Base-by-base conservation (phyloP, 768 basidiomycete genomes). In the Calvatia gigantea region DNA sequence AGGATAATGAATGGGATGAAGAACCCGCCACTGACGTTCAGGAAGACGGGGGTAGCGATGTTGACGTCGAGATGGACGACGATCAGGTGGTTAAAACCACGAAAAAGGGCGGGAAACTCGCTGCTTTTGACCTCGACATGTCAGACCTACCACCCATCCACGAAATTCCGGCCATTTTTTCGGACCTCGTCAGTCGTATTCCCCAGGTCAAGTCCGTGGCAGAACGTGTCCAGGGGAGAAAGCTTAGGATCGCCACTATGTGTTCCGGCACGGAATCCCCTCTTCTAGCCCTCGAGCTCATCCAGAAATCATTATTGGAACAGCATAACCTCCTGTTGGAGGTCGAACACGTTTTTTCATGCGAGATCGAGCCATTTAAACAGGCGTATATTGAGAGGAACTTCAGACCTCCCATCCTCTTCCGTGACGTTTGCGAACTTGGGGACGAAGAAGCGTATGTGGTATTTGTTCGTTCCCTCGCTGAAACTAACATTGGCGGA, bases 331-430 rank as follows among this genome's bases (percentile, higher is more conserved):
- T 87, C 50, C 73, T 78, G 2, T 71, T 97, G 54, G 80, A 87
- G 23, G 76, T 93, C 49, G 89, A 95, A 68, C 94, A 97, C 70
- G 91, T 95, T 41, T 96, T 97, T 72, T 96, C 94, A 1, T 97
- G 94, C 70, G 94, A 97, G 72, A 96, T 97, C 54, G 94, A 94
- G 66, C 94, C 94, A 3, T 96, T 94, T 79, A 95, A 97, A 71
- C 94, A 95, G 67, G 95, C 94, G 0, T 97, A 98, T 65, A 98
- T 98, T 59, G 95, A 98, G 66, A 81, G 95, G 29, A 98, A 98
- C 69, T 98, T 98, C 67, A 83, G 87, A 37, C 95, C 95, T 21
- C 94, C 94, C 11, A 70, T 96, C 25, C 76, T 98, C 31, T 98
- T 97, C 69, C 84, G 95, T 45, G 95, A 98, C 66, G 94, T 98